Evolutionary conservation across 495 filamentous ascomycete species (phyloP).

Genomic region (Daldinia childiae): DNA sequence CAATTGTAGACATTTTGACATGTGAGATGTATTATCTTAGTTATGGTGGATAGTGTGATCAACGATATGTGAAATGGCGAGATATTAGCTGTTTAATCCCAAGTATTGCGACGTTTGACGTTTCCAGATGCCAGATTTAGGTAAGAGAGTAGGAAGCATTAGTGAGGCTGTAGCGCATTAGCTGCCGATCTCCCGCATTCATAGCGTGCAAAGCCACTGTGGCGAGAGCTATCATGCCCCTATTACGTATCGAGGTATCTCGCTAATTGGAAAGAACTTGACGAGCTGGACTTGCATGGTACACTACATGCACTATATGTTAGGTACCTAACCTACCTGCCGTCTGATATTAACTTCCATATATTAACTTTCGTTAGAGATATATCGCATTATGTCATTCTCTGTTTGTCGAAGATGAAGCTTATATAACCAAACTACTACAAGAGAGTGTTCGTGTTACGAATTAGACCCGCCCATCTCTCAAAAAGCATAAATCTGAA

Average conservation of each 20-base stretch:
- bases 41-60: background rate
- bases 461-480: background rate
- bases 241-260: background rate
- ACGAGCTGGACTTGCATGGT: background rate
- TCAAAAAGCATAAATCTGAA: background rate
- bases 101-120: conserved; percentile 2
- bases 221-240: conserved; percentile 31
- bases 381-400: background rate
- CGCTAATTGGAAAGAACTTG: background rate
- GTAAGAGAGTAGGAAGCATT: background rate
- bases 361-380: background rate
- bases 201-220: conserved; percentile 43
- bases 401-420: background rate
- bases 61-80: background rate
- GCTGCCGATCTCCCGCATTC: conserved; percentile 37
- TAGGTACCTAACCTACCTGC: too few species aligned
- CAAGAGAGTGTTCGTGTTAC: background rate
- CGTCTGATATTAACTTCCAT: background rate
- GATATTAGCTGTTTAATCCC: background rate
- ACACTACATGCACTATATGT: background rate
- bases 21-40: background rate
- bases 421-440: background rate
- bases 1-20: conserved; percentile 76
- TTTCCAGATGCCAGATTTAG: conserved; percentile 27
- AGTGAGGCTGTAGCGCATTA: conserved; percentile 33